Evolutionary conservation across 208 protist species (phyloP).

Genomic region (Trypanosoma vivax): DNA sequence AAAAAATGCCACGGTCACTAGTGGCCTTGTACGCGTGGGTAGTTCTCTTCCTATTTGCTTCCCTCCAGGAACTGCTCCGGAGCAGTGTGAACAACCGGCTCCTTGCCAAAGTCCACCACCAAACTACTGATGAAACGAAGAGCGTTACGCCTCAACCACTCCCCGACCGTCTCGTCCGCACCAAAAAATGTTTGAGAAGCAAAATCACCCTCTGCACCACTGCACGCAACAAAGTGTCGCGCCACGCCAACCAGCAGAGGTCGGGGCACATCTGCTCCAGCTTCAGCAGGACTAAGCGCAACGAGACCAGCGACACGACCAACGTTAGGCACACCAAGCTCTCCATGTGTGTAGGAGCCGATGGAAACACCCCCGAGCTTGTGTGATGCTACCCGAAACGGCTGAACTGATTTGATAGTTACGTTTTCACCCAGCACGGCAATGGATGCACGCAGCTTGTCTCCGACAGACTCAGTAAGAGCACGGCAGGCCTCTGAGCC

Average conservation of each 20-base stretch:
- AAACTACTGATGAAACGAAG: slow-evolving; percentile 70
- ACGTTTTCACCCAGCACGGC: slow-evolving; percentile 85
- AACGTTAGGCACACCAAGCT: slow-evolving; percentile 38
- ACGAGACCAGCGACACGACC: slow-evolving; percentile 77
- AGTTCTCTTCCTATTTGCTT: neutral
- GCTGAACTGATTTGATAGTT: slow-evolving; percentile 44
- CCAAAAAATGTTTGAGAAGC: slow-evolving; percentile 81
- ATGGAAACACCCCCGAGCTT: slow-evolving; percentile 51
- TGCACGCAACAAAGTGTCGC: slow-evolving; percentile 78
- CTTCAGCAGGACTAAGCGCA: slow-evolving; percentile 39
- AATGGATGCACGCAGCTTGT: slow-evolving; percentile 44
- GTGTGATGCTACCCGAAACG: slow-evolving; percentile 41
- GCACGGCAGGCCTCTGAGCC: slow-evolving; percentile 34
- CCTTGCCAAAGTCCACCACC: slow-evolving; percentile 84
- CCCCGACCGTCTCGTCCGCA: slow-evolving; percentile 62
- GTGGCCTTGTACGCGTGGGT: neutral
- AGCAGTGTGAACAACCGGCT: slow-evolving; percentile 66
- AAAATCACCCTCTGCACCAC: slow-evolving; percentile 69
- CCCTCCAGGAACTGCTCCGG: slow-evolving; percentile 9
- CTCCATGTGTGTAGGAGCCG: slow-evolving; percentile 72
- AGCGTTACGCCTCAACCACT: slow-evolving; percentile 78
- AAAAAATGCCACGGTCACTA: too few species aligned
- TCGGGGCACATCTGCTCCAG: slow-evolving; percentile 12
- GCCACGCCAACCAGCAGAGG: slow-evolving; percentile 41
- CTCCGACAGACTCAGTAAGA: slow-evolving; percentile 31